phyloP scores from a whole-genome alignment of 129 eudicot genomes.

The Artemisia tridentata region DNA sequence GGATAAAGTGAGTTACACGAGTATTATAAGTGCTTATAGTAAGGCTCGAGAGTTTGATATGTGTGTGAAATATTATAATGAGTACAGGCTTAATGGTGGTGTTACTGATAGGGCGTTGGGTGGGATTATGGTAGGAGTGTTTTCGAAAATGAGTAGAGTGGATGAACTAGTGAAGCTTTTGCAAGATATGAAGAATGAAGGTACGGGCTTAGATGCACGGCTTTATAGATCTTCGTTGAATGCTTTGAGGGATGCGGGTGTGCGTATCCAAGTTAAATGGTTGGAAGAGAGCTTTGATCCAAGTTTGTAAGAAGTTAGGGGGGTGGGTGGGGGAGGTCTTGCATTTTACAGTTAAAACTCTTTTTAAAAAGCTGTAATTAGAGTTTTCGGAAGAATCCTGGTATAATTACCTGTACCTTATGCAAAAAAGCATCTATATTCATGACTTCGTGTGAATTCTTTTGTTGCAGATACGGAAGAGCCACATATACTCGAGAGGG shows the following conservation, averaged over 20 bases:
- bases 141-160: constrained; percentile 57
- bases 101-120: constrained; percentile 74
- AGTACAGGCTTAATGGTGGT: constrained; percentile 70
- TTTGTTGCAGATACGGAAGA: too few relatives aligned
- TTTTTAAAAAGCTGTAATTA: constrained; percentile 6
- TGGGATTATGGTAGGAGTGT: constrained; percentile 90
- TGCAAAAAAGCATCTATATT: not conserved
- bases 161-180: constrained; percentile 78
- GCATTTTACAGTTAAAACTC: not conserved
- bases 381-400: not conserved
- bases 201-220: constrained; percentile 62
- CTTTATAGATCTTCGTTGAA: constrained; percentile 72
- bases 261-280: constrained; percentile 65
- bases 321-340: constrained; percentile 6
- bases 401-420: constrained; percentile 8
- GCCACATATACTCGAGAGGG: too few relatives aligned
- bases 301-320: constrained; percentile 9
- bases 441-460: too few relatives aligned
- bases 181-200: constrained; percentile 77
- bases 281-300: constrained; percentile 56
- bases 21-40: constrained; percentile 68
- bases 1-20: constrained; percentile 77
- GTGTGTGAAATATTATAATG: constrained; percentile 55
- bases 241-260: constrained; percentile 82
- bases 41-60: constrained; percentile 65